Evolutionary conservation across 148 eudicot species (phyloP).

Genomic region (Diospyros lotus): DNA sequence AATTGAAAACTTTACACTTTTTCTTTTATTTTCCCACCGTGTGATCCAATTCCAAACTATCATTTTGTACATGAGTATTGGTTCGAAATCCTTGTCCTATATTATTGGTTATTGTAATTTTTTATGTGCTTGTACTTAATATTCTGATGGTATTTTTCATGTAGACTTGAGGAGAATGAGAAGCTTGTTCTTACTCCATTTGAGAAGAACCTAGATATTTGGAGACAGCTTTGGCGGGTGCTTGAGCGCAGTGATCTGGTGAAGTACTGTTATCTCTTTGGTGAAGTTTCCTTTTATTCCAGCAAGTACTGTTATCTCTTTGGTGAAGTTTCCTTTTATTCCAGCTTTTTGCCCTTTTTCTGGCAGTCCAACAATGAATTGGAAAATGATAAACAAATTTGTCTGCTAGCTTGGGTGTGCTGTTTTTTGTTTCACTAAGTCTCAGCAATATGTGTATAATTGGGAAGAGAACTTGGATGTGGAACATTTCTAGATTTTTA

Average conservation of each 20-base stretch:
- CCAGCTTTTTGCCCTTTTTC: background rate
- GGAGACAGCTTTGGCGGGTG: constrained; percentile 99
- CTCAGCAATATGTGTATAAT: background rate
- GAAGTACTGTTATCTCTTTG: background rate
- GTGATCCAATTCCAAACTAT: no score
- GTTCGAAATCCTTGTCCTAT: no score
- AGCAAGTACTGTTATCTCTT: no score
- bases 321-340: background rate
- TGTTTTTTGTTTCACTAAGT: background rate
- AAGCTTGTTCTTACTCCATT: constrained; percentile 96
- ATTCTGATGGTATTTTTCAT: constrained; percentile 6
- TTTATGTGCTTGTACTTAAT: background rate
- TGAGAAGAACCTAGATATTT: constrained; percentile 96
- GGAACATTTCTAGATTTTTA: background rate
- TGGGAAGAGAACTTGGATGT: background rate
- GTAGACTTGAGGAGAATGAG: constrained; percentile 93
- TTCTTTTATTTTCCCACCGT: no score
- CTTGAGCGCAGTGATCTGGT: constrained; percentile 99
- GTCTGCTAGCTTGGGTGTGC: background rate
- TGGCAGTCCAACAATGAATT: background rate
- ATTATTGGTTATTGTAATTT: background rate
- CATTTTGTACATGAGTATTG: no score
- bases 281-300: background rate
- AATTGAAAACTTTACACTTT: background rate
- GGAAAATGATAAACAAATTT: background rate